A percentile compares a stretch with the other conserved stretches of the same genome.
Conservation (phyloP, 768 basidiomycete species). For the Leucogyrophana mollusca region DNA sequence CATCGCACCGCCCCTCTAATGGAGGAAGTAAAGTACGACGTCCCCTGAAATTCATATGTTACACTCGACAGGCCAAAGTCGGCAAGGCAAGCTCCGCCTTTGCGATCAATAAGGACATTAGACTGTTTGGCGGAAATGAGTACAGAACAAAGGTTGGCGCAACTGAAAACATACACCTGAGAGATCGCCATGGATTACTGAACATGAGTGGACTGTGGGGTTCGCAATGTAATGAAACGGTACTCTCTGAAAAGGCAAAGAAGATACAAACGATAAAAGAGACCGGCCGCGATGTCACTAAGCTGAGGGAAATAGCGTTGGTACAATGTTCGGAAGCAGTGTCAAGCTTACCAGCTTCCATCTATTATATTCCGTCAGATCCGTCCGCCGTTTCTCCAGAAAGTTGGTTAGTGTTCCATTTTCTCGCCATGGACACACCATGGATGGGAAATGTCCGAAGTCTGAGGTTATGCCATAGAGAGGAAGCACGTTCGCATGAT, state of each 20-base stretch:
- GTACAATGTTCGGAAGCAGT: neutral
- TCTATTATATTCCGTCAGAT: slow-evolving; percentile 13
- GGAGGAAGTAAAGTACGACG: slow-evolving; percentile 15
- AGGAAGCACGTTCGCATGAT: slow-evolving; percentile 29
- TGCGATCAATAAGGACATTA: slow-evolving; percentile 18
- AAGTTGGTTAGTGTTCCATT: slow-evolving; percentile 30
- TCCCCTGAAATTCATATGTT: neutral
- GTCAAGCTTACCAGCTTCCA: slow-evolving; percentile 13
- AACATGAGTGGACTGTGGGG: slow-evolving; percentile 23
- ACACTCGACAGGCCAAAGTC: too few species aligned
- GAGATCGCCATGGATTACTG: slow-evolving; percentile 43
- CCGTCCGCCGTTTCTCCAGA: slow-evolving; percentile 15
- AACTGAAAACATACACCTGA: slow-evolving; percentile 27
- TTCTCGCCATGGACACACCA: slow-evolving; percentile 33
- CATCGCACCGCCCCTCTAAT: too few species aligned
- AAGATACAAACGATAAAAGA: slow-evolving; percentile 16
- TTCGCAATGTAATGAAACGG: slow-evolving; percentile 14
- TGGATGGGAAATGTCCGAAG: slow-evolving; percentile 27
- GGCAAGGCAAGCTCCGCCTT: too few species aligned
- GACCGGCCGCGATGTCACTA: slow-evolving; percentile 19
- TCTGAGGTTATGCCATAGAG: slow-evolving; percentile 23
- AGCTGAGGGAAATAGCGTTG: slow-evolving; percentile 20
- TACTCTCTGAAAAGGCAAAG: neutral
- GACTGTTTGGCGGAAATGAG: slow-evolving; percentile 11
- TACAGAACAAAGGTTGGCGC: neutral